Conservation (phyloP, 768 basidiomycete species). For the Boletellus ananiceps region DNA sequence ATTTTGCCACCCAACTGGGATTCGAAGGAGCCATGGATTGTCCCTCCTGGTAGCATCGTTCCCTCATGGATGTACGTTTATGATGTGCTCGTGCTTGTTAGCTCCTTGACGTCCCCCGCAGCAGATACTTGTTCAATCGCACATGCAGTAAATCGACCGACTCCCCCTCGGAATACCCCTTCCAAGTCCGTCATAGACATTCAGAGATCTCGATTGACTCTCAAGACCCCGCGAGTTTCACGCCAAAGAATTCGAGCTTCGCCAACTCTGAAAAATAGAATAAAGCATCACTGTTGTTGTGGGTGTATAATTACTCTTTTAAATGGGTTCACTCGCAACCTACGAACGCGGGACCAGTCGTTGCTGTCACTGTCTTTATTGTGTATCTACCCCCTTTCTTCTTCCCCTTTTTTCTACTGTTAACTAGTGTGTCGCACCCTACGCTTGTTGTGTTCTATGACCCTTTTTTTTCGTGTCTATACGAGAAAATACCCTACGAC, state of each 20-base stretch:
- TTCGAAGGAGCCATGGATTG: slow-evolving; percentile 59
- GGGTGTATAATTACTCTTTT: slow-evolving; percentile 5
- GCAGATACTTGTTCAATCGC: slow-evolving; percentile 25
- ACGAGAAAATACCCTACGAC: too few relatives aligned
- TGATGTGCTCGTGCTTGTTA: background rate
- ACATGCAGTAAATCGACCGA: background rate
- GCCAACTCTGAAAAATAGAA: slow-evolving; percentile 26
- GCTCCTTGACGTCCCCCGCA: slow-evolving; percentile 5
- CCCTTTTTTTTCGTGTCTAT: background rate
- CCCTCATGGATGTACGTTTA: slow-evolving; percentile 62
- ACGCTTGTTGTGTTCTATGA: background rate
- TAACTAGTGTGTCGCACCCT: background rate
- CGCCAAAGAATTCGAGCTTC: slow-evolving; percentile 26
- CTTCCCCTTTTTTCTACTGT: background rate
- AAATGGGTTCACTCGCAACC: slow-evolving; percentile 10
- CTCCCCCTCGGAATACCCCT: slow-evolving; percentile 23
- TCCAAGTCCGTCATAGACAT: slow-evolving; percentile 30
- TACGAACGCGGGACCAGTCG: slow-evolving; percentile 14
- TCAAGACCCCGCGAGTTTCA: slow-evolving; percentile 22
- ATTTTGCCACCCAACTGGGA: slow-evolving; percentile 63
- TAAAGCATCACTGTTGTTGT: background rate
- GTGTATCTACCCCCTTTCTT: slow-evolving; percentile 17
- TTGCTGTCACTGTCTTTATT: slow-evolving; percentile 24
- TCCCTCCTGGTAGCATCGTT: slow-evolving; percentile 66
- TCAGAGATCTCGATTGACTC: slow-evolving; percentile 33